Percentiles rank a stretch among this genome's conserved stretches.
phyloP scores from a whole-genome alignment of 2,329 filamentous ascomycete species.

The Diaporthe destruens region DNA sequence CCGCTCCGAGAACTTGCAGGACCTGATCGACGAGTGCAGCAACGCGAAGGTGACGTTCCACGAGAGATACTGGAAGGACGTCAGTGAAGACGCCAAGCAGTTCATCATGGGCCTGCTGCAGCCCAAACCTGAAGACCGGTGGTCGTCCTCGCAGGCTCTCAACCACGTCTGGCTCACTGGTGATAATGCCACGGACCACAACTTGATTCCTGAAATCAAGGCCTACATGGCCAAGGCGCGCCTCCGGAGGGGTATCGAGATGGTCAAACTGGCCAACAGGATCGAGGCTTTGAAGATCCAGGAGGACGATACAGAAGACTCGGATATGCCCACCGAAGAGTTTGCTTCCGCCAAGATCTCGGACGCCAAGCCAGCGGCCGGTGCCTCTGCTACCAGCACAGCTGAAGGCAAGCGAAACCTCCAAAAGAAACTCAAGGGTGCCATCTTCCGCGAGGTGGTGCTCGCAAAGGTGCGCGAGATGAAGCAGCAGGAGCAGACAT shows the following conservation, averaged over 20 bases:
- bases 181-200: constrained; percentile 92
- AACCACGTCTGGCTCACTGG: constrained; percentile 91
- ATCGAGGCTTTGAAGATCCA: constrained; percentile 95
- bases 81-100: constrained; percentile 93
- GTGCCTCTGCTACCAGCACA: constrained; percentile 42
- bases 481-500: constrained; percentile 85
- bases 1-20: constrained; percentile 91
- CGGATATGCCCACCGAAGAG: constrained; percentile 76
- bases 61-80: constrained; percentile 98
- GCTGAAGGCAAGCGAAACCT: constrained; percentile 59
- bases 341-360: constrained; percentile 63
- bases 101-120: constrained; percentile 89
- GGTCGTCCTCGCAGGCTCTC: constrained; percentile 83
- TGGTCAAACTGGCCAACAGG: constrained; percentile 94
- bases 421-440: constrained; percentile 67
- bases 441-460: constrained; percentile 95
- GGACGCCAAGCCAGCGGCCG: constrained; percentile 42
- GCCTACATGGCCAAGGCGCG: constrained; percentile 92
- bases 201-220: constrained; percentile 96
- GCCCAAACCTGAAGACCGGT: constrained; percentile 80
- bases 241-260: constrained; percentile 92
- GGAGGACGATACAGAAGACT: constrained; percentile 84
- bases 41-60: constrained; percentile 90
- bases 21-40: constrained; percentile 95
- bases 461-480: constrained; percentile 92